Conservation (phyloP, 768 basidiomycete species). For the Mycena filopes region DNA sequence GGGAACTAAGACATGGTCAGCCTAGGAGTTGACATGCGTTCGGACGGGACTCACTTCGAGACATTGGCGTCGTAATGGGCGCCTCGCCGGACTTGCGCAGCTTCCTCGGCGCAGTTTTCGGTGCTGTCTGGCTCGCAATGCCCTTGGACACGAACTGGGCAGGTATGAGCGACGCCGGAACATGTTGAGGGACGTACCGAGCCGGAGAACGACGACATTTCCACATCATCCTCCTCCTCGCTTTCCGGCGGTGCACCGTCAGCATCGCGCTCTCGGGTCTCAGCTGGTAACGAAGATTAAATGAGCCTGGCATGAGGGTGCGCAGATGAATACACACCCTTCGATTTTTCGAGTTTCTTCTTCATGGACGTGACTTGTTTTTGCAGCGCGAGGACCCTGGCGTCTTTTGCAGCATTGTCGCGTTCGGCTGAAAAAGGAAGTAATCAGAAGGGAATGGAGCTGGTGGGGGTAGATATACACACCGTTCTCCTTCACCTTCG, state of each 20-base stretch:
- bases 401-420: too few relatives aligned
- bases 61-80: constrained; percentile 1
- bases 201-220: not conserved
- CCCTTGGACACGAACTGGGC: constrained; percentile 10
- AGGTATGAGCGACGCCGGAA: not conserved
- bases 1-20: not conserved
- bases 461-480: too few relatives aligned
- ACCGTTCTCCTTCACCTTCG: too few relatives aligned
- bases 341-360: not conserved
- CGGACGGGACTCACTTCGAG: not conserved
- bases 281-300: too few relatives aligned
- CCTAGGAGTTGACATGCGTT: too few relatives aligned
- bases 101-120: constrained; percentile 3
- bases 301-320: too few relatives aligned
- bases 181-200: not conserved
- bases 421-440: too few relatives aligned
- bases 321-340: constrained; percentile 6
- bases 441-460: too few relatives aligned
- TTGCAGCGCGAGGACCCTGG: too few relatives aligned
- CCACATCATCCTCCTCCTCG: constrained; percentile 19
- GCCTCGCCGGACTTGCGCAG: constrained; percentile 13
- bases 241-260: not conserved
- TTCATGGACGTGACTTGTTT: too few relatives aligned
- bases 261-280: not conserved
- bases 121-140: not conserved